Evolutionary conservation across 805 yeast genomes (phyloP).

Genomic region (Myxozyma nipponensis): DNA sequence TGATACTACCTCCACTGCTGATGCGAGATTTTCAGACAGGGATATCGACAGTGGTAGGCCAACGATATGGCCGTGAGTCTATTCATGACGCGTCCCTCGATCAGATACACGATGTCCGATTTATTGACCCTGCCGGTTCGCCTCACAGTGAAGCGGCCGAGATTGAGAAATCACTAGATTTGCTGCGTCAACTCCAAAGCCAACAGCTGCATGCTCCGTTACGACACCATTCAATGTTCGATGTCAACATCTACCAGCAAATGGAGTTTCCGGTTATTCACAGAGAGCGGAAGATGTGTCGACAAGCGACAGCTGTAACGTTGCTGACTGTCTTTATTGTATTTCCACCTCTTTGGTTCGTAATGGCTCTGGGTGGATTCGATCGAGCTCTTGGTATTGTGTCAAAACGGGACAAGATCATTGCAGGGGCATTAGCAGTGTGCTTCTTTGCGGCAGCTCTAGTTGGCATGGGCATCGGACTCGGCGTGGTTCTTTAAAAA

Average conservation of each 20-base stretch:
- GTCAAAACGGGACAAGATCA: constrained; percentile 33
- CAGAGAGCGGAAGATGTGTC: constrained; percentile 2
- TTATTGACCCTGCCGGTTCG: neutral
- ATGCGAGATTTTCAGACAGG: neutral
- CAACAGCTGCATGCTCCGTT: constrained; percentile 1
- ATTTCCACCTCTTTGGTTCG: constrained; percentile 42
- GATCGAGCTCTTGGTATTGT: constrained; percentile 37
- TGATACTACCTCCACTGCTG: constrained; percentile 17
- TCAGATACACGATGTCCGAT: neutral
- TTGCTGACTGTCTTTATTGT: constrained; percentile 28
- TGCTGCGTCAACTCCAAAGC: constrained; percentile 12
- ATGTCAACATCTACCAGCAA: neutral
- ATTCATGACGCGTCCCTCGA: neutral
- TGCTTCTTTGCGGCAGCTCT: constrained; percentile 16
- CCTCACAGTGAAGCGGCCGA: neutral
- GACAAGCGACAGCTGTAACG: constrained; percentile 20
- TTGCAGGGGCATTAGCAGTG: constrained; percentile 37
- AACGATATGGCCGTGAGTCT: constrained; percentile 1
- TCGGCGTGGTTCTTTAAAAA: constrained; percentile 28
- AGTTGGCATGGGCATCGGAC: constrained; percentile 24
- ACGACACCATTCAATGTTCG: neutral
- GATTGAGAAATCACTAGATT: constrained; percentile 10
- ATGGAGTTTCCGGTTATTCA: neutral
- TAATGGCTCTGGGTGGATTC: constrained; percentile 39
- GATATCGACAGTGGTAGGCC: constrained; percentile 1